Base-by-base conservation (phyloP, 441 rosid genomes). In the Breynia disticha region DNA sequence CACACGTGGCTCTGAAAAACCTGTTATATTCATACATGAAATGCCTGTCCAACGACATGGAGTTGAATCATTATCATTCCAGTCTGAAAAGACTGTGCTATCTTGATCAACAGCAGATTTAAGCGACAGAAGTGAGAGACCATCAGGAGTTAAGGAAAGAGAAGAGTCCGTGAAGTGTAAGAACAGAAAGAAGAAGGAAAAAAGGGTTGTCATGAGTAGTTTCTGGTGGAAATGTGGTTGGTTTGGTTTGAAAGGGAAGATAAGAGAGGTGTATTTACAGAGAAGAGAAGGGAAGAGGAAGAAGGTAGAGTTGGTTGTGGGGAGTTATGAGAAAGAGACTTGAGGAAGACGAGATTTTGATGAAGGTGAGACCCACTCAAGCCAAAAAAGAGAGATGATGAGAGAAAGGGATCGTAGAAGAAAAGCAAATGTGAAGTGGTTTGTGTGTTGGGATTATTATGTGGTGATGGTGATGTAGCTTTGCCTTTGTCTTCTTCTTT, bases 41-140 rank as follows among this genome's bases (percentile, higher is more conserved):
- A 91, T 60, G 49, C 97, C 98, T 1, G 85, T 58, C 98, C 97
- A 91, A 38, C 55, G 68, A 32, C 97, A 91, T 0, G 98, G 98
- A 2, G 78, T 80, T 46, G 79, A 38, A 56, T 88, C 95, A 24
- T 79, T 66, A 11, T 82, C 79, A 73, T 81, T 73, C 98, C 98
- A 91, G 67, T 79, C 86, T 56, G 97, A 62, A 67, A 88, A 81
- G 38, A 71, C 69, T 13, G 75, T 50, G 50, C 43, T 46, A 48
- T 45, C 67, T 18, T 62, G 69, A 15, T 86, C 91, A 41, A 86
- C 75, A 67, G 98, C 95, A 16, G 95, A 86, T 69, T 88, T 91
- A 17, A 91, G 65, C 42, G 98, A 86, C 43, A 91, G 95, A 45
- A 91, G 82, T 42, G 95, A 68, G 50, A 88, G 71, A 8, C 98